Conservation (phyloP, 2,329 filamentous ascomycete species). For the Simplicillium sp. region DNA sequence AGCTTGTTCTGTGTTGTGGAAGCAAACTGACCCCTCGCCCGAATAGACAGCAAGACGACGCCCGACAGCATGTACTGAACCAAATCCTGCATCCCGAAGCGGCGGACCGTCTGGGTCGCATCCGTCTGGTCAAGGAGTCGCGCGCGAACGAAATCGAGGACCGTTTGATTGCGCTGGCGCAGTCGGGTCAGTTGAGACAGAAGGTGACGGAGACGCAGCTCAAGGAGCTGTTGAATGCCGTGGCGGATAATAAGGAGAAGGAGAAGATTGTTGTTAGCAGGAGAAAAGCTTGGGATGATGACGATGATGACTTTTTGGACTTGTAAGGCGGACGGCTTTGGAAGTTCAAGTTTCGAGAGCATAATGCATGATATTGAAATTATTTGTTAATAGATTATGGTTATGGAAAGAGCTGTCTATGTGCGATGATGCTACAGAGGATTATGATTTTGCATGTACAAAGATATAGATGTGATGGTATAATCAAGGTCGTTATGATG, state of each 20-base stretch:
- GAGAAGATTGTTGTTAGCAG: constrained; percentile 82
- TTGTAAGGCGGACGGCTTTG: constrained; percentile 25
- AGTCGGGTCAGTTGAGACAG: constrained; percentile 72
- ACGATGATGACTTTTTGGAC: constrained; percentile 69
- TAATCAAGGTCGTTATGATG: too few species aligned
- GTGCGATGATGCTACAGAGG: too few species aligned
- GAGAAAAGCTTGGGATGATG: constrained; percentile 76
- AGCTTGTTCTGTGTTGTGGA: background rate
- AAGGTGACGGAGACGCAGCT: constrained; percentile 91
- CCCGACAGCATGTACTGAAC: constrained; percentile 66
- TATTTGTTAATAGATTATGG: too few species aligned
- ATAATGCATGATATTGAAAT: too few species aligned
- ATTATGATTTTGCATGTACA: too few species aligned
- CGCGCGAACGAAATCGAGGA: constrained; percentile 88
- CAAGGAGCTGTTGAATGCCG: constrained; percentile 79
- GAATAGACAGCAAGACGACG: constrained; percentile 49
- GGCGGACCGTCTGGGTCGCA: constrained; percentile 84
- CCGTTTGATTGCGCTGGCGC: constrained; percentile 82
- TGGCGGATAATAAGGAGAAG: constrained; percentile 70
- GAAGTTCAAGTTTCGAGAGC: too few species aligned
- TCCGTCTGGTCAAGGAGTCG: constrained; percentile 89
- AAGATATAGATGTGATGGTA: too few species aligned
- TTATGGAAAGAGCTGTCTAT: too few species aligned
- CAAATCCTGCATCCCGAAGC: constrained; percentile 95
- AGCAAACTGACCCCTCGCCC: constrained; percentile 4